These are phyloP conservation scores for Monosporozyma servazzii DNA, from an alignment of 805 yeast species.

Conservation along the genomic window DNA sequence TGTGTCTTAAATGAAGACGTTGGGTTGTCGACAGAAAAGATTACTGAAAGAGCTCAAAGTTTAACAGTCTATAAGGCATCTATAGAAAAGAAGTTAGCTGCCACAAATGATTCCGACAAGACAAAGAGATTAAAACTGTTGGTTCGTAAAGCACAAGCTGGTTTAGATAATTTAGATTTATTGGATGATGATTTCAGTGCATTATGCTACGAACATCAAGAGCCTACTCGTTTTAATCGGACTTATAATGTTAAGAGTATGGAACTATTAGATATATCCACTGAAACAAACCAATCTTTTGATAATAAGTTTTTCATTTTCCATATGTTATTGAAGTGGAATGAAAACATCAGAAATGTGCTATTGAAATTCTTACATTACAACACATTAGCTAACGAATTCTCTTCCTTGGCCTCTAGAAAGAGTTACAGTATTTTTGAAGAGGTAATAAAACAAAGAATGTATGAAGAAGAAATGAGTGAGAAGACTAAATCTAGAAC, in stretches of 20 bases:
- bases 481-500: neutral
- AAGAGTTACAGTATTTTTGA: conserved; percentile 43
- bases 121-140: conserved; percentile 7
- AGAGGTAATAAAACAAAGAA: conserved; percentile 35
- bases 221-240: conserved; percentile 1
- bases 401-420: conserved; percentile 36
- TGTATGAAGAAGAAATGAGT: conserved; percentile 4
- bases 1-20: conserved; percentile 38
- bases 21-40: conserved; percentile 14
- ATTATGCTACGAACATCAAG: conserved; percentile 5
- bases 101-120: conserved; percentile 15
- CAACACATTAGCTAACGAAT: conserved; percentile 37
- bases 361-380: conserved; percentile 51
- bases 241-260: conserved; percentile 4
- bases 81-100: conserved; percentile 32
- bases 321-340: conserved; percentile 71
- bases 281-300: conserved; percentile 5
- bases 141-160: conserved; percentile 10
- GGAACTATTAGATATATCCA: conserved; percentile 17
- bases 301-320: conserved; percentile 64
- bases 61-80: conserved; percentile 36
- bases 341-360: conserved; percentile 54
- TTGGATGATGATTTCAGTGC: conserved; percentile 17
- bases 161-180: conserved; percentile 12
- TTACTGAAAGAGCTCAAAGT: conserved; percentile 15